Evolutionary conservation across 352 stramenopile genomes (phyloP), one percentile per base, ranked within the genome.

Genomic region (Phytopythium chamaehyphon): DNA sequence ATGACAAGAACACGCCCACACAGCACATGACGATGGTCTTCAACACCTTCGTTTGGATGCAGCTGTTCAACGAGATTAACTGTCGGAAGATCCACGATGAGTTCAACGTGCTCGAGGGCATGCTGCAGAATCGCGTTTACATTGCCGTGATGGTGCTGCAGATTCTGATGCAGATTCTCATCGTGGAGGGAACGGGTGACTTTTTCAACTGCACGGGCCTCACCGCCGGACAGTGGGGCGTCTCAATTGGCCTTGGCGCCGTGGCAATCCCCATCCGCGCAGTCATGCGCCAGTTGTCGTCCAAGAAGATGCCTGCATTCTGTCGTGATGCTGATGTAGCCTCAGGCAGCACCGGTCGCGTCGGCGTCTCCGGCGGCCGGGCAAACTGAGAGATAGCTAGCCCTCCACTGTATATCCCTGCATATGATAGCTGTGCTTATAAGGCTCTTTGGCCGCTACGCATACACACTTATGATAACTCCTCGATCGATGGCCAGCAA

Each of bases 1-100:
- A 64, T 10, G 12, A 64, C 7, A 62, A 74, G 24, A 22, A 74
- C 11, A 54, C 80, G 4, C 90, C 88, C 15, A 93, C 67, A 1
- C 54, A 88, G 53, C 96, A 99, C 76, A 98, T 97, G 74, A 98
- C 95, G 2, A 76, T 98, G 51, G 60, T 99, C 44, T 99, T 99
- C 80, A 99, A 99, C 68, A 90, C 93, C 14, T 99, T 99, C 64
- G 95, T 98, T 23, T 98, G 98, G 73, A 88, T 97, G 59, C 94
- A 98, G 82, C 80, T 98, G 26, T 98, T 89, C 54, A 93, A 93
- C 48, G 76, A 93, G 61, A 51, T 93, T 47, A 90, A 90, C 55
- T 86, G 69, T 59, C 77, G 79, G 37, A 90, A 90, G 51, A 90
- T 89, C 61, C 70, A 90, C 71, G 76, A 93, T 50, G 82, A 90